Percentiles rank a stretch among this genome's conserved stretches.
Conservation (phyloP, 2,329 filamentous ascomycete genomes). For the Shiraia sp. region DNA sequence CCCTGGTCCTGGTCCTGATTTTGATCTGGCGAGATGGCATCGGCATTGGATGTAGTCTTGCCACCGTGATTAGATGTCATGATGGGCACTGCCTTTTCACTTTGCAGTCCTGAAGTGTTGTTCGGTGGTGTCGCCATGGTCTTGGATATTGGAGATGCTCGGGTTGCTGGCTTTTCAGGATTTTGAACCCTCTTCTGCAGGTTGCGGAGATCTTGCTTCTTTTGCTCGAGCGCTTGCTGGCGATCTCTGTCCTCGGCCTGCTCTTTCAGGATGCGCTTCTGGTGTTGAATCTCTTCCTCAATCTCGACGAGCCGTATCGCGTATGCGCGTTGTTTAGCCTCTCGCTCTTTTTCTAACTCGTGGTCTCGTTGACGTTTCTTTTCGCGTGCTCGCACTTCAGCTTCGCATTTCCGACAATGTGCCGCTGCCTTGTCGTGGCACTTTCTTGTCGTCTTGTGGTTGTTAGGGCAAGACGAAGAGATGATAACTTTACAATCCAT, state of each 20-base stretch:
- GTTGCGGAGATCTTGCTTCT: constrained; percentile 51
- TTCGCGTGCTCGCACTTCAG: constrained; percentile 53
- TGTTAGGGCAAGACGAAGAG: constrained; percentile 54
- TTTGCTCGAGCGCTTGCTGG: constrained; percentile 51
- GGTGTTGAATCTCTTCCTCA: constrained; percentile 59
- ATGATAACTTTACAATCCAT: constrained; percentile 53
- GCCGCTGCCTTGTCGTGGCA: constrained; percentile 51
- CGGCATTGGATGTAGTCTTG: too few relatives aligned
- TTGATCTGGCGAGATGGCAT: not conserved
- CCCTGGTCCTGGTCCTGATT: not conserved
- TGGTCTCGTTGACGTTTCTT: constrained; percentile 53
- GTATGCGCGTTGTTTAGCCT: constrained; percentile 52
- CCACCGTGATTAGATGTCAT: too few relatives aligned
- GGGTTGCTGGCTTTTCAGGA: constrained; percentile 1
- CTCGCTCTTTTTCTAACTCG: constrained; percentile 56
- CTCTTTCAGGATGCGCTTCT: constrained; percentile 51
- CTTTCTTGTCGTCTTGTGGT: constrained; percentile 53
- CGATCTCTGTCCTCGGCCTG: constrained; percentile 52
- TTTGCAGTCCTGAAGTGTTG: too few relatives aligned
- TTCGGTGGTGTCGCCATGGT: too few relatives aligned
- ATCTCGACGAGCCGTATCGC: constrained; percentile 51
- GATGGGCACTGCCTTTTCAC: not conserved
- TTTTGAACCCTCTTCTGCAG: constrained; percentile 32
- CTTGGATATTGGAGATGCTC: too few relatives aligned
- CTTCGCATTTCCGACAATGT: constrained; percentile 57